Conservation (phyloP, 2,329 filamentous ascomycete genomes). For the Penicillium sp. region DNA sequence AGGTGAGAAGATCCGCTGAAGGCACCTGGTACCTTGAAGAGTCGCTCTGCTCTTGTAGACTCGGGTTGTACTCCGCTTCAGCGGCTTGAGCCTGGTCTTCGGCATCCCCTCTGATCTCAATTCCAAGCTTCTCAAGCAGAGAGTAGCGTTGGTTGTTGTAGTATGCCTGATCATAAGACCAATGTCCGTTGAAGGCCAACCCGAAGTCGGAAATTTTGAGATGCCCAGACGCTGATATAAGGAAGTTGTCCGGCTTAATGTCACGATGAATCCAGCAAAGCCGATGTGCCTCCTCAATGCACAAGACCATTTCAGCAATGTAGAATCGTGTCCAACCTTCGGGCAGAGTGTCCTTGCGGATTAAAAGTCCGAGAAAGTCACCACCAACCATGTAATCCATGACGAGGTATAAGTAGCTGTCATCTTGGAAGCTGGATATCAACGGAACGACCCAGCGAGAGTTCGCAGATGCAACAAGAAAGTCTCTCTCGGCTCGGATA, state of each 20-base stretch:
- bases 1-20: conserved; percentile 62
- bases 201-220: conserved; percentile 97
- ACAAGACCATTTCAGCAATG: conserved; percentile 92
- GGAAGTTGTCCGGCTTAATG: conserved; percentile 95
- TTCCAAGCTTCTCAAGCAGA: conserved; percentile 73
- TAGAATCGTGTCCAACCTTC: conserved; percentile 84
- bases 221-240: conserved; percentile 85
- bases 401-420: conserved; percentile 80
- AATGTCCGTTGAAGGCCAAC: conserved; percentile 91
- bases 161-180: conserved; percentile 87
- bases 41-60: conserved; percentile 36
- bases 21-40: conserved; percentile 31
- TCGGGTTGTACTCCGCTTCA: conserved; percentile 26
- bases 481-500: conserved; percentile 85
- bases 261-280: conserved; percentile 92
- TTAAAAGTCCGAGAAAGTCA: conserved; percentile 84
- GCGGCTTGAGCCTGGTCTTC: conserved; percentile 65
- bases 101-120: conserved; percentile 72
- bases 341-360: conserved; percentile 79
- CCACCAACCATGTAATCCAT: conserved; percentile 99
- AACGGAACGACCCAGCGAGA: conserved; percentile 89
- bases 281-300: conserved; percentile 87
- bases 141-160: conserved; percentile 81
- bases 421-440: conserved; percentile 85
- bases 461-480: conserved; percentile 84